Percentiles rank a stretch among this genome's conserved stretches.
phyloP scores from a whole-genome alignment of 2,329 filamentous ascomycete genomes.

The Verticillium dahliae region DNA sequence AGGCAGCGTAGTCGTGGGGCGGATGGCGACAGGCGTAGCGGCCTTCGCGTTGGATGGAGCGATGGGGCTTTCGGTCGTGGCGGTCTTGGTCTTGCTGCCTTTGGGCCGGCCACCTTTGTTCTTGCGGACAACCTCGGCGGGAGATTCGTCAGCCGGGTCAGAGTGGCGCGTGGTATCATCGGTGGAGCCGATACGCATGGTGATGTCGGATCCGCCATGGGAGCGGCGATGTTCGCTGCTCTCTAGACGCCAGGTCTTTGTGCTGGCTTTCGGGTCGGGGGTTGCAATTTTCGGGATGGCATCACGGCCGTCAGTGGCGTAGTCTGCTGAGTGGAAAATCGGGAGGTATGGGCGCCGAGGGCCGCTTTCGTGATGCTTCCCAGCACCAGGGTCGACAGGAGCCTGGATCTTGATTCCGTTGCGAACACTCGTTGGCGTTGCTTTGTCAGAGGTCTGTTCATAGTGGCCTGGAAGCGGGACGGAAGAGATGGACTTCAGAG shows the following conservation, averaged over 20 bases:
- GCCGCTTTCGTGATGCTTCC: not conserved
- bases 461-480: not conserved
- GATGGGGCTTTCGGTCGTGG: not conserved
- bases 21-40: not conserved
- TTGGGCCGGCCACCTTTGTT: constrained; percentile 1
- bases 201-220: not conserved
- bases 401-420: not conserved
- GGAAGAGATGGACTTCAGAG: not conserved
- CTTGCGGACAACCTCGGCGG: not conserved
- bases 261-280: not conserved
- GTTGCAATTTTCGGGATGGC: not conserved
- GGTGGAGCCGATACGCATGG: not conserved
- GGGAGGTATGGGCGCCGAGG: not conserved
- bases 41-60: not conserved
- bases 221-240: not conserved
- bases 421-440: not conserved
- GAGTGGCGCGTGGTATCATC: not conserved
- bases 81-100: constrained; percentile 1
- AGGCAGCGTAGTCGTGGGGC: not conserved
- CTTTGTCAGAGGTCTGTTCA: not conserved
- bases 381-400: not conserved
- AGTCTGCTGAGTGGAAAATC: not conserved
- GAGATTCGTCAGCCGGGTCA: not conserved
- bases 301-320: not conserved
- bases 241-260: not conserved